Base-by-base conservation (phyloP, 768 basidiomycete species). In the Phylloporus arenicola region DNA sequence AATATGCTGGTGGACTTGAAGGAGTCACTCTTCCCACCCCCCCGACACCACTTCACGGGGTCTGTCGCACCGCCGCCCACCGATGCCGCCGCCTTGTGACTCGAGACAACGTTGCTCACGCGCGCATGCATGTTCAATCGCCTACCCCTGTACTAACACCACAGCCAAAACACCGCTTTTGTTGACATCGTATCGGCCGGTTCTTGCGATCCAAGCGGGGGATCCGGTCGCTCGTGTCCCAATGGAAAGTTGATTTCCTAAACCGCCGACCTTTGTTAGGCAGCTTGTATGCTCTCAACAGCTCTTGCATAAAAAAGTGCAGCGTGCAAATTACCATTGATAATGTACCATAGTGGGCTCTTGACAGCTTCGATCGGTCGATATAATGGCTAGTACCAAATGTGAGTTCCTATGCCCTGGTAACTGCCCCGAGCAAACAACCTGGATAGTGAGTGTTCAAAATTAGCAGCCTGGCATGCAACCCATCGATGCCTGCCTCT, bases 241-340 rank as follows among this genome's bases (percentile, higher is more conserved):
- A 7, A 24, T 19, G 38, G 38, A 39, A 39, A 10, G 20, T 39
- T 13, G 20, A 22, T 47, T 92, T 83, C 79, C 65, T 92, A 57
- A 89, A 88, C 70, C 92, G 90, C 24, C 24, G 3, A 24, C 8
- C 25, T 25, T 25, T 25, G 25, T 20, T 20, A 13, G 38, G 38
- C 12, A 17, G 75, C 75, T 43, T 33, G 3, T 16, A 33, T 33
- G 33, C 27, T 33, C 33, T n/a, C n/a, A n/a, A n/a, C n/a, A n/a
- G n/a, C n/a, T n/a, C n/a, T n/a, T n/a, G n/a, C n/a, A n/a, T n/a
- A n/a, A n/a, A n/a, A n/a, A n/a, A n/a, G n/a, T n/a, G 24, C 24
- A 24, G 22, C 22, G 22, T 24, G 22, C 22, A 24, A 24, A 24
- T 24, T 24, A 24, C 22, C 22, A 3, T 24, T 24, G 22, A 24